Evolutionary conservation across 768 basidiomycete species (phyloP).

Genomic region (Lyophyllum decastes): DNA sequence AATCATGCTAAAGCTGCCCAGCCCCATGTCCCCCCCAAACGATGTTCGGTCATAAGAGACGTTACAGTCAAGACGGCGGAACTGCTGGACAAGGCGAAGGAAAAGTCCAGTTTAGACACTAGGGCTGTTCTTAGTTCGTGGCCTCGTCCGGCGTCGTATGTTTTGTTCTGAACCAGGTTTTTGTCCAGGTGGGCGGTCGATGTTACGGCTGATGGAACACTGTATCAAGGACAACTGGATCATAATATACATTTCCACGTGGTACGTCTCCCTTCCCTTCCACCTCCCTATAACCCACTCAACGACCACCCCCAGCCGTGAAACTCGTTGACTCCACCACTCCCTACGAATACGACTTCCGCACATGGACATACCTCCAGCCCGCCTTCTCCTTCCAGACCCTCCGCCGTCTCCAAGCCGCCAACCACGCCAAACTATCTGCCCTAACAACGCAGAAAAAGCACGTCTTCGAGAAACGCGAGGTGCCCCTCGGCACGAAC

Average conservation of each 20-base stretch:
- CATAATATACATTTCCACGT: slow-evolving; percentile 82
- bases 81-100: slow-evolving; percentile 51
- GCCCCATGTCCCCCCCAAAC: slow-evolving; percentile 70
- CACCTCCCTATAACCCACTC: neutral
- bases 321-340: slow-evolving; percentile 75
- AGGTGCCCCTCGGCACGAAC: slow-evolving; percentile 47
- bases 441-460: slow-evolving; percentile 41
- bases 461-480: slow-evolving; percentile 48
- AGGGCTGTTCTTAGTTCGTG: slow-evolving; percentile 68
- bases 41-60: slow-evolving; percentile 72
- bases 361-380: slow-evolving; percentile 78
- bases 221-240: slow-evolving; percentile 70
- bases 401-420: slow-evolving; percentile 59
- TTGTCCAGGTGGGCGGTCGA: slow-evolving; percentile 62
- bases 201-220: slow-evolving; percentile 78
- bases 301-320: slow-evolving; percentile 23
- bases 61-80: slow-evolving; percentile 60
- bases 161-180: slow-evolving; percentile 8
- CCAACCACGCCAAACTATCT: slow-evolving; percentile 51
- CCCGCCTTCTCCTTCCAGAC: slow-evolving; percentile 63
- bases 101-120: slow-evolving; percentile 48
- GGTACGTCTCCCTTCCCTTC: slow-evolving; percentile 40
- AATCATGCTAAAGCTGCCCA: slow-evolving; percentile 23
- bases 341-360: slow-evolving; percentile 70
- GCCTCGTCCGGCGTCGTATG: neutral